phyloP scores from a whole-genome alignment of 169 alveolate genomes.

The Hepatocystis sp. region DNA sequence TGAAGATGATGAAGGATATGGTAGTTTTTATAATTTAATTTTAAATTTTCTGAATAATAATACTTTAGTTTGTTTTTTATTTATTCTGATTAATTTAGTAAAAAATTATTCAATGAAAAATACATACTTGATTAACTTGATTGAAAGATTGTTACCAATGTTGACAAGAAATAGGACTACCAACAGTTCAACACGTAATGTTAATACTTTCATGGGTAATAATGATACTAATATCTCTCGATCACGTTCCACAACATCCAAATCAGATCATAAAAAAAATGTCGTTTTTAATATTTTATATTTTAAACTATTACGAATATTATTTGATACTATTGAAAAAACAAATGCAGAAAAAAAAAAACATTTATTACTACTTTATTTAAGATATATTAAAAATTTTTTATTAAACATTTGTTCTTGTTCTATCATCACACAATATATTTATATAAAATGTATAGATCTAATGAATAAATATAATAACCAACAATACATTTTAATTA shows the following conservation, averaged over 20 bases:
- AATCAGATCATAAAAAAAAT: too few relatives aligned
- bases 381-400: slow-evolving; percentile 62
- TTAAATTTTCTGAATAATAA: slow-evolving; percentile 12
- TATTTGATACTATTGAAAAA: slow-evolving; percentile 43
- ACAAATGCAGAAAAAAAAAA: slow-evolving; percentile 24
- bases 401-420: slow-evolving; percentile 55
- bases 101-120: slow-evolving; percentile 17
- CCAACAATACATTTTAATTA: slow-evolving; percentile 52
- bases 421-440: slow-evolving; percentile 44
- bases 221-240: too few relatives aligned
- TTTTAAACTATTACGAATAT: slow-evolving; percentile 29
- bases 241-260: too few relatives aligned
- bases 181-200: too few relatives aligned
- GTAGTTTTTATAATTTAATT: slow-evolving; percentile 26
- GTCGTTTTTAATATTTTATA: slow-evolving; percentile 35
- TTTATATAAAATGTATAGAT: slow-evolving; percentile 54
- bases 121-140: slow-evolving; percentile 16
- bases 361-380: slow-evolving; percentile 19
- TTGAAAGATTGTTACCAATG: slow-evolving; percentile 44
- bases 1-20: slow-evolving; percentile 65
- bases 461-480: slow-evolving; percentile 58
- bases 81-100: slow-evolving; percentile 28
- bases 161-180: slow-evolving; percentile 7
- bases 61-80: slow-evolving; percentile 29
- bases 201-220: too few relatives aligned